A percentile compares a stretch with the other conserved stretches of the same genome.
Conservation (phyloP, 2,329 filamentous ascomycete species). For the Beauveria sp. region DNA sequence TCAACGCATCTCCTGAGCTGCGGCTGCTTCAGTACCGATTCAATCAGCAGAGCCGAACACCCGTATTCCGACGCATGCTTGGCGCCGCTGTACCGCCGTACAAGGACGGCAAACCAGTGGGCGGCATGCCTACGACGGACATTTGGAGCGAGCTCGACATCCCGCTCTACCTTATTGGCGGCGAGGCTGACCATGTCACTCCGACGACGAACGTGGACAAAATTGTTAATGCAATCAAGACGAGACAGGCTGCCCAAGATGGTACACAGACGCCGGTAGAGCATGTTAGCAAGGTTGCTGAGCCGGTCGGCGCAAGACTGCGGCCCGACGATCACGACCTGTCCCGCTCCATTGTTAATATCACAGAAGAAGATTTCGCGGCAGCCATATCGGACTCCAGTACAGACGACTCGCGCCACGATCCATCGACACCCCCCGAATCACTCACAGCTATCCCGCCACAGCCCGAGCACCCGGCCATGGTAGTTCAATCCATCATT, state of each 20-base stretch:
- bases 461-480: constrained; percentile 40
- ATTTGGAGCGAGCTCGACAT: constrained; percentile 66
- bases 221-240: constrained; percentile 43
- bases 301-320: background rate
- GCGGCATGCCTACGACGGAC: constrained; percentile 61
- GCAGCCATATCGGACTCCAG: constrained; percentile 16
- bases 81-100: constrained; percentile 61
- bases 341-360: constrained; percentile 39
- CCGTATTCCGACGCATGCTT: constrained; percentile 77
- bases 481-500: constrained; percentile 58
- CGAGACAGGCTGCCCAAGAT: constrained; percentile 9
- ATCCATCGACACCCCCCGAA: constrained; percentile 41
- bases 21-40: constrained; percentile 62
- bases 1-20: constrained; percentile 55
- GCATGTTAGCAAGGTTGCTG: constrained; percentile 9
- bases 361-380: constrained; percentile 30
- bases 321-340: constrained; percentile 19
- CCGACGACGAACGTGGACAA: constrained; percentile 62
- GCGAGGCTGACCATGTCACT: constrained; percentile 68
- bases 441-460: constrained; percentile 33
- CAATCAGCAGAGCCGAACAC: constrained; percentile 76
- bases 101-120: constrained; percentile 40
- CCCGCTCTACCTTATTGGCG: constrained; percentile 73
- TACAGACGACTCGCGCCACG: constrained; percentile 31
- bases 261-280: background rate